Evolutionary conservation across 2,329 filamentous ascomycete genomes (phyloP).

Genomic region (Phoma herbarum): DNA sequence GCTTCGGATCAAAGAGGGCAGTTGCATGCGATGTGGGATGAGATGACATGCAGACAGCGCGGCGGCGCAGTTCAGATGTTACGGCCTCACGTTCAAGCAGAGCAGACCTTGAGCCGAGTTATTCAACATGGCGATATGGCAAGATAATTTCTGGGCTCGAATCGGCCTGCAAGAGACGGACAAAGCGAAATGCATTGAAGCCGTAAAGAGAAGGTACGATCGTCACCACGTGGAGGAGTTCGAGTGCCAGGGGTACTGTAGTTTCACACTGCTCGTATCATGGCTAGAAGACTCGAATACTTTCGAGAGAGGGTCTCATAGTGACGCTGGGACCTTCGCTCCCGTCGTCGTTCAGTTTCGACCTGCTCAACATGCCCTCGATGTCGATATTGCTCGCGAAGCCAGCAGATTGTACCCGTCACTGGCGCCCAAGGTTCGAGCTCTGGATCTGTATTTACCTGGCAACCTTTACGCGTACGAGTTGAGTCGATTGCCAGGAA

Average conservation of each 20-base stretch:
- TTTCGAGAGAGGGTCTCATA: neutral
- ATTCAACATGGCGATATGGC: neutral
- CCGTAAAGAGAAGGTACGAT: constrained; percentile 19
- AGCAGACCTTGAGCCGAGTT: neutral
- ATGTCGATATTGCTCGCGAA: constrained; percentile 28
- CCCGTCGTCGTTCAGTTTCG: constrained; percentile 40
- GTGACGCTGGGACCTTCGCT: neutral
- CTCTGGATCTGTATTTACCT: constrained; percentile 22
- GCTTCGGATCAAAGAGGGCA: neutral
- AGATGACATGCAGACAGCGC: constrained; percentile 14
- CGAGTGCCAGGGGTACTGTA: constrained; percentile 36
- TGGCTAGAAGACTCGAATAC: neutral
- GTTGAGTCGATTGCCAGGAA: constrained; percentile 39
- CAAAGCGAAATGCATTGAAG: constrained; percentile 18
- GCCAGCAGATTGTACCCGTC: constrained; percentile 35
- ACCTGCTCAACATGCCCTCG: constrained; percentile 33
- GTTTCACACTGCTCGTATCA: constrained; percentile 28
- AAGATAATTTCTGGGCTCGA: constrained; percentile 26
- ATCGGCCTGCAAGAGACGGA: constrained; percentile 23
- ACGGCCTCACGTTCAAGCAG: neutral
- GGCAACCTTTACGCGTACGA: constrained; percentile 33
- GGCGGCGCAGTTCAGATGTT: neutral
- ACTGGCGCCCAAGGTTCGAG: constrained; percentile 32
- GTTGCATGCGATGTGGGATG: constrained; percentile 13
- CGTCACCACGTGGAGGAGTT: constrained; percentile 23